Evolutionary conservation across 2,329 filamentous ascomycete species (phyloP).

Genomic region (Myriosclerotinia curreyana): DNA sequence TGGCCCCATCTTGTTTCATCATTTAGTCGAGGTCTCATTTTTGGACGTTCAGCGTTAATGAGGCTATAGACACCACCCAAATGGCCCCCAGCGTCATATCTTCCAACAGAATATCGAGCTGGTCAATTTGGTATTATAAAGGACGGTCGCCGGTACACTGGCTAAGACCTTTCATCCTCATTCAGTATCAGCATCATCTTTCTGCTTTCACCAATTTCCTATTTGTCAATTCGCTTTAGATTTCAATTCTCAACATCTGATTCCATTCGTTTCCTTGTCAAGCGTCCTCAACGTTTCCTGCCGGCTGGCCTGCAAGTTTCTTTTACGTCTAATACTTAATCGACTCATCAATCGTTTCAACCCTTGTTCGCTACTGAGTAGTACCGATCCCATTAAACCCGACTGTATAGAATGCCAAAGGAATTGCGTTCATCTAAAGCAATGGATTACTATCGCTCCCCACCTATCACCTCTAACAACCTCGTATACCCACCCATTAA

Average conservation of each 20-base stretch:
- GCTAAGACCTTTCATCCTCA: slow-evolving; percentile 23
- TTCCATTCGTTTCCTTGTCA: slow-evolving; percentile 20
- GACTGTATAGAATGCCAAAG: slow-evolving; percentile 20
- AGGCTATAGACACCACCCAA: slow-evolving; percentile 20
- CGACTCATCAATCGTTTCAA: slow-evolving; percentile 14
- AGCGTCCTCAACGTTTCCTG: slow-evolving; percentile 17
- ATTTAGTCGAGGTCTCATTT: slow-evolving; percentile 20
- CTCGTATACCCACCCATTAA: slow-evolving; percentile 17
- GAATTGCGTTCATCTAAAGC: slow-evolving; percentile 7
- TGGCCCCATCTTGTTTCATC: slow-evolving; percentile 22
- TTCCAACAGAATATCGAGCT: slow-evolving; percentile 22
- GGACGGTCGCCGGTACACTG: slow-evolving; percentile 20
- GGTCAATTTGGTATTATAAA: slow-evolving; percentile 23
- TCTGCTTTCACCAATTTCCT: slow-evolving; percentile 13
- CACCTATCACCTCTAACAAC: slow-evolving; percentile 16
- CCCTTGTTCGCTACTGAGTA: slow-evolving; percentile 1
- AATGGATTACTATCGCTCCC: slow-evolving; percentile 24
- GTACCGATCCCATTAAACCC: background rate
- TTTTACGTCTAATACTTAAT: slow-evolving; percentile 15
- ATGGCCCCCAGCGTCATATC: slow-evolving; percentile 15
- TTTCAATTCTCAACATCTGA: slow-evolving; percentile 15
- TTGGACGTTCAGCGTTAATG: slow-evolving; percentile 21
- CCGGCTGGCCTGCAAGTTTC: slow-evolving; percentile 16
- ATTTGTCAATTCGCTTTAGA: slow-evolving; percentile 18
- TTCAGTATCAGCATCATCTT: slow-evolving; percentile 15